Conservation (phyloP, 2,329 filamentous ascomycete genomes). For the Aspergillus pseudoviridinutans region DNA sequence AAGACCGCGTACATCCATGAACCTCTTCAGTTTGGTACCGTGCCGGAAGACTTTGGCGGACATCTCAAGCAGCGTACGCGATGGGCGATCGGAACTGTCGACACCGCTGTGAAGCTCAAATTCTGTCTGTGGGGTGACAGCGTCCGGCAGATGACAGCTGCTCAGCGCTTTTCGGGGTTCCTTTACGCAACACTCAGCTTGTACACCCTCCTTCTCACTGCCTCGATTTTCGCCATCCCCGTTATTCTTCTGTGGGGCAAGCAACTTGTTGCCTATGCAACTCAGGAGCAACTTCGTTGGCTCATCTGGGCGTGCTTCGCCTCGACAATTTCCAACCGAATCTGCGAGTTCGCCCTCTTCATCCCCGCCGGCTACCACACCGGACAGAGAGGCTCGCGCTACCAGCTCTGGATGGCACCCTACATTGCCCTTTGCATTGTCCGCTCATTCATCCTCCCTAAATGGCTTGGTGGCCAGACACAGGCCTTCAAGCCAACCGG, state of each 20-base stretch:
- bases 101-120: conserved; percentile 57
- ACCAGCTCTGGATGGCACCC: conserved; percentile 61
- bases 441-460: conserved; percentile 55
- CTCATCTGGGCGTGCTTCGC: conserved; percentile 55
- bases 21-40: conserved; percentile 56
- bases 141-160: conserved; percentile 51
- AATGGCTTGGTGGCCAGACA: conserved; percentile 56
- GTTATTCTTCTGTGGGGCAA: conserved; percentile 56
- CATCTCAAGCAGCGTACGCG: conserved; percentile 36
- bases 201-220: conserved; percentile 53
- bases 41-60: conserved; percentile 34
- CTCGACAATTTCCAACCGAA: conserved; percentile 48
- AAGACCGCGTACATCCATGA: conserved; percentile 59
- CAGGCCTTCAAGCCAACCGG: conserved; percentile 61
- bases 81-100: conserved; percentile 48
- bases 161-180: conserved; percentile 58
- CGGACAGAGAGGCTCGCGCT: conserved; percentile 53
- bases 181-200: conserved; percentile 54
- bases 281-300: conserved; percentile 54
- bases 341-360: conserved; percentile 57
- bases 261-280: conserved; percentile 55
- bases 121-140: conserved; percentile 56
- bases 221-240: conserved; percentile 57
- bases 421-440: conserved; percentile 58
- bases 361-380: conserved; percentile 58